These are phyloP conservation scores for Blastomyces parvus DNA, from an alignment of 2,329 filamentous ascomycete genomes.

Conservation along the genomic window DNA sequence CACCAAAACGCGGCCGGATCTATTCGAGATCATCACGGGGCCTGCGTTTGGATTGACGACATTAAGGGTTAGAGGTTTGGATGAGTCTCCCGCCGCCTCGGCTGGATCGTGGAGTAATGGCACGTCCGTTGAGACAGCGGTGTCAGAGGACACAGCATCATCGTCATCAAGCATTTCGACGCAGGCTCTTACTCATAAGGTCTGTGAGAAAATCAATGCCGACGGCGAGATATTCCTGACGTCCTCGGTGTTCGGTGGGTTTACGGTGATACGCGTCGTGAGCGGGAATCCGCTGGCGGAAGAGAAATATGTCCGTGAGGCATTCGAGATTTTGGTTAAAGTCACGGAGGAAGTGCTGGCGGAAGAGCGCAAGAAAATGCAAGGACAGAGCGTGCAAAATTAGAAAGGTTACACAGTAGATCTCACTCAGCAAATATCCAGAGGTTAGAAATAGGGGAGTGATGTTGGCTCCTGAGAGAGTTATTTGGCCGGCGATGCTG, in stretches of 20 bases:
- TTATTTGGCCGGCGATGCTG: not conserved
- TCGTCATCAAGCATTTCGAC: slow-evolving; percentile 40
- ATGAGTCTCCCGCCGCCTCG: slow-evolving; percentile 19
- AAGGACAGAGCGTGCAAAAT: not conserved
- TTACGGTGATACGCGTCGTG: slow-evolving; percentile 72
- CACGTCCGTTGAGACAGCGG: not conserved
- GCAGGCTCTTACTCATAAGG: slow-evolving; percentile 60
- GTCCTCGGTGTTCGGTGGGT: slow-evolving; percentile 59
- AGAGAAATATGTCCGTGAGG: slow-evolving; percentile 59
- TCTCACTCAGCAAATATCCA: not conserved
- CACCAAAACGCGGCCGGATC: slow-evolving; percentile 50
- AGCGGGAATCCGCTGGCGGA: slow-evolving; percentile 61
- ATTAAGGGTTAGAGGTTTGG: slow-evolving; percentile 50
- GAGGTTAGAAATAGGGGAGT: not conserved
- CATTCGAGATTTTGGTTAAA: slow-evolving; percentile 64
- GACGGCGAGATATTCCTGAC: slow-evolving; percentile 75
- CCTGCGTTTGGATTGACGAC: slow-evolving; percentile 73
- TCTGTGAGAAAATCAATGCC: slow-evolving; percentile 66
- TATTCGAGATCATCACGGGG: slow-evolving; percentile 66
- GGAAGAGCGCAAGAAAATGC: not conserved
- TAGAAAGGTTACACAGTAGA: not conserved
- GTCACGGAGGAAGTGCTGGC: slow-evolving; percentile 48
- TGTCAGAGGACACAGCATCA: slow-evolving; percentile 21
- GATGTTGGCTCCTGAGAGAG: not conserved
- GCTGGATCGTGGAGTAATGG: not conserved